A percentile compares a stretch with the other conserved stretches of the same genome.
Conservation (phyloP, 768 basidiomycete species). For the Kwoniella newhampshirensis region DNA sequence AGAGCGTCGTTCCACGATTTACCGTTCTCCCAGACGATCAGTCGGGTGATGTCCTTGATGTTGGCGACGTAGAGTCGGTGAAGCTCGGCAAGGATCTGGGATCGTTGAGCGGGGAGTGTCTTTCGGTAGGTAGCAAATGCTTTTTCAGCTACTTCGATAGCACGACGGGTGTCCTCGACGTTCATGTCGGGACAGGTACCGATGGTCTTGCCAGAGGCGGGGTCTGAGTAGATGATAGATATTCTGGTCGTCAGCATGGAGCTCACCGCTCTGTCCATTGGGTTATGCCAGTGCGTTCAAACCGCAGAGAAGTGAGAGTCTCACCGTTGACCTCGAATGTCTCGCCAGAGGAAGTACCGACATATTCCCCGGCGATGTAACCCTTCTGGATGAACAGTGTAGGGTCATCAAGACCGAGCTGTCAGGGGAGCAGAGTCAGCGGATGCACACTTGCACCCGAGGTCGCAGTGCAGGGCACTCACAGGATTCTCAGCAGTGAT, state of each 20-base stretch:
- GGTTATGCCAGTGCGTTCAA: not conserved
- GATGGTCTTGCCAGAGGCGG: conserved; percentile 77
- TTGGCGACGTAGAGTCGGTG: conserved; percentile 76
- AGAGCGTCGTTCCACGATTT: conserved; percentile 82
- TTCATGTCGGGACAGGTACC: conserved; percentile 90
- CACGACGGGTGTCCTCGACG: conserved; percentile 73
- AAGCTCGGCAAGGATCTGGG: conserved; percentile 78
- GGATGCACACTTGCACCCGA: not conserved
- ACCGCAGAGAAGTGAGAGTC: conserved; percentile 43
- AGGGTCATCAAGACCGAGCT: conserved; percentile 66
- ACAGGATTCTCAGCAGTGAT: conserved; percentile 46
- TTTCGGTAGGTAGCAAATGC: conserved; percentile 83
- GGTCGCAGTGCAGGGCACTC: conserved; percentile 6
- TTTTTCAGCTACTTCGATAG: conserved; percentile 74
- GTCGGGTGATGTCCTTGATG: conserved; percentile 77
- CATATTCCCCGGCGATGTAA: conserved; percentile 81
- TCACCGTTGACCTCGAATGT: conserved; percentile 74
- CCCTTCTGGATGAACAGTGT: conserved; percentile 72
- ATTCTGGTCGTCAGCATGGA: not conserved
- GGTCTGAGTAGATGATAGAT: conserved; percentile 61
- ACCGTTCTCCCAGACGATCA: conserved; percentile 92
- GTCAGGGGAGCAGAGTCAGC: not conserved
- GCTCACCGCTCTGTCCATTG: too few relatives aligned
- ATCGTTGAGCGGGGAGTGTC: conserved; percentile 80
- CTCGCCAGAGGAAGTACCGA: conserved; percentile 71